These are phyloP conservation scores for Dactylella cylindrospora DNA, from an alignment of 2,329 filamentous ascomycete species.

Conservation along the genomic window DNA sequence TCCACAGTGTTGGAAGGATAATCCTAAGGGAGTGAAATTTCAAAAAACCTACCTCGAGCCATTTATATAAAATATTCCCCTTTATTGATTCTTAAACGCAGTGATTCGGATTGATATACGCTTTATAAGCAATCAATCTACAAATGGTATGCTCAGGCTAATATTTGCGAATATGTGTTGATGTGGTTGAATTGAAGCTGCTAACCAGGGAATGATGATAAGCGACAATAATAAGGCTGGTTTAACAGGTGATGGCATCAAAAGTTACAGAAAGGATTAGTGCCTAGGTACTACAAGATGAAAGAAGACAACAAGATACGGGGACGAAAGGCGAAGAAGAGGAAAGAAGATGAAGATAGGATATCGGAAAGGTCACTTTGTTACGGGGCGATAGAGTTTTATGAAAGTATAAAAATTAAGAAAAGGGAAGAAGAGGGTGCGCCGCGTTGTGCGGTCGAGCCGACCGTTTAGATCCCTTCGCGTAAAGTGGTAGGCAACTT, in stretches of 20 bases:
- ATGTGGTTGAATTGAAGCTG: background rate
- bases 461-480: no score
- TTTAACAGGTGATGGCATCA: background rate
- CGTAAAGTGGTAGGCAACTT: no score
- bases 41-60: conserved; percentile 18
- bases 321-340: background rate
- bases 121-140: no score
- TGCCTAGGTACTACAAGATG: background rate
- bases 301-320: background rate
- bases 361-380: no score
- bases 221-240: background rate
- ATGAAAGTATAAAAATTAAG: no score
- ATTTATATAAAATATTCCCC: no score
- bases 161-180: conserved; percentile 1
- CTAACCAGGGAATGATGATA: background rate
- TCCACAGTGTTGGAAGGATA: background rate
- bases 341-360: background rate
- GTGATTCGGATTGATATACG: no score
- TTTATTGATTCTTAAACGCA: no score
- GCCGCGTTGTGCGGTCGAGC: no score
- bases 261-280: no score
- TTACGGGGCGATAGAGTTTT: no score
- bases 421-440: conserved; percentile 9
- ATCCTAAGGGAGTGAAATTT: background rate
- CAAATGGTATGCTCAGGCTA: background rate